Evolutionary conservation across 2,329 filamentous ascomycete species (phyloP), one percentile per base, ranked within the genome.

Genomic region (Alternaria angustiovoidea): DNA sequence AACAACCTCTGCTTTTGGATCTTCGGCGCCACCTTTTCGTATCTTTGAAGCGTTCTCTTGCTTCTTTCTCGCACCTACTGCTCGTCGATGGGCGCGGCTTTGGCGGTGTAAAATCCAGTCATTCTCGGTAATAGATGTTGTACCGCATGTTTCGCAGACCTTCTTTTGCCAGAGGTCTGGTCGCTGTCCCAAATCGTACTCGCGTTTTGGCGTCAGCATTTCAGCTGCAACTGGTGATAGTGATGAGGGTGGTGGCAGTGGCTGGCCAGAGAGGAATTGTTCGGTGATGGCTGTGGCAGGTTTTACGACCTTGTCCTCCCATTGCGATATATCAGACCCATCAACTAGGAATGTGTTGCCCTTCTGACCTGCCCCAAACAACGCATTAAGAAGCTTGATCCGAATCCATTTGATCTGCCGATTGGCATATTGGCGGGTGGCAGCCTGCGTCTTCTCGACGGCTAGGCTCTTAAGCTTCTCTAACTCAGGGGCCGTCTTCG

Each of bases 381-480:
- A 81, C 1, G 89, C 87, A 9, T 89, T 88, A 42, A 95, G 85
- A 26, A 96, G 85, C 73, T 96, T 96, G 67, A 90, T 87, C 16
- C 90, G 87, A 56, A 98, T 96, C 93, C 94, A 99, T 59, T 89
- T 87, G 18, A 92, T 82, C 76, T 99, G 95, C 7, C 90, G 88
- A 62, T 88, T 91, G 2, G 94, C 92, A 73, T 99, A 99, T 67
- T 94, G 92, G 9, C 93, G 86, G 0, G 94, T 99, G 2, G 91
- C 91, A 5, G 87, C 86, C 75, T 96, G 93, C 64, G 93, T 94
- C 51, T 88, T 86, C 64, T 94, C 91, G 0, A 97, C 80, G 1
- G 88, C 89, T 1, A 83, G 74, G 1, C 75, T 68, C 66, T 86
- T 88, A 14, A 93, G 76, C 18, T 81, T 81, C 20, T 85, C 82